Evolutionary conservation across 2,329 filamentous ascomycete species (phyloP), one percentile per base, ranked within the genome.

Genomic region (Magnaporthiopsis rhizophila): DNA sequence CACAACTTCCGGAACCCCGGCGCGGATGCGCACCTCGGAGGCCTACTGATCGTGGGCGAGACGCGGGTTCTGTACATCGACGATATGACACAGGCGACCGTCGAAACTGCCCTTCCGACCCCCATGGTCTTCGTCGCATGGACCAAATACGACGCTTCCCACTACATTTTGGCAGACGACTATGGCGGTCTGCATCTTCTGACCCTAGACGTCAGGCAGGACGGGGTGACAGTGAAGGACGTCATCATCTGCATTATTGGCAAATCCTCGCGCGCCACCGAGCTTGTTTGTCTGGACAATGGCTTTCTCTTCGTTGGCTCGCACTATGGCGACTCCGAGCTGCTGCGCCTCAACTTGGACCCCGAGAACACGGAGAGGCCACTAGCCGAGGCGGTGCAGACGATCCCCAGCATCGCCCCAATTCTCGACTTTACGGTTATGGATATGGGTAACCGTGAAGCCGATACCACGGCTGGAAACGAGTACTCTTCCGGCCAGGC

Each of bases 401-500:
- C 86, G 0, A 81, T 96, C 64, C 79, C 85, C 3, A 99, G 97
- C 72, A 91, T 98, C 69, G 92, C 90, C 0, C 95, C 95, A 0
- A 81, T 99, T 58, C 78, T 98, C 56, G 95, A 99, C 73, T 97
- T 99, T 70, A 89, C 90, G 0, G 86, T 99, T 21, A 97, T 98
- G 92, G 95, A 98, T 71, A 90, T 98, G 82, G 94, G 93, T 0
- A 93, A 92, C 69, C 83, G 91, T 64, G 88, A 91, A 66, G 56
- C n/a, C 38, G 89, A 95, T 67, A 86, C 83, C 11, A 88, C 91
- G 65, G 76, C 81, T 24, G 89, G 89, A 3, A 96, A 95, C 71
- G 91, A 95, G 67, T 99, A 97, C 72, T 96, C 93, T 0, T 97
- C 94, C 0, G 95, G 95, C 0, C 94, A 99, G 76, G 93, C 95